A percentile compares a stretch with the other conserved stretches of the same genome.
phyloP scores from a whole-genome alignment of 2,329 filamentous ascomycete species.

The Rasamsonia emersonii region DNA sequence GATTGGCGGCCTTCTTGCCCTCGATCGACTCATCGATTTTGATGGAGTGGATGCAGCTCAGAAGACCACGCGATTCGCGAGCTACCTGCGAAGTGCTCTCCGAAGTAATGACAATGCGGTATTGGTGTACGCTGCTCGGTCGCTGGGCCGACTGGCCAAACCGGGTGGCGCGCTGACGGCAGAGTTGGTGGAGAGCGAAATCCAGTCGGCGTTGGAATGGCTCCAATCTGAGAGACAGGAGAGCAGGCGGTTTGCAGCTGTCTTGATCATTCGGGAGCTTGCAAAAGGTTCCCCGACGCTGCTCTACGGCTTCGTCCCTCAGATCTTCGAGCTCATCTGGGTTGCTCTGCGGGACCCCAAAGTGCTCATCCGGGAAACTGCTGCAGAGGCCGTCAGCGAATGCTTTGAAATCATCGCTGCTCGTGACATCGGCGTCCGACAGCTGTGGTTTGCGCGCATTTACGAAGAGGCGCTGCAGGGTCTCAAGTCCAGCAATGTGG shows the following conservation, averaged over 20 bases:
- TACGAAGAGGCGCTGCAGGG: slow-evolving; percentile 77
- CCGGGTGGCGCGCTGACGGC: slow-evolving; percentile 91
- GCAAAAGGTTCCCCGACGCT: slow-evolving; percentile 88
- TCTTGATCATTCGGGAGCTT: slow-evolving; percentile 81
- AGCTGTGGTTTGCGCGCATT: slow-evolving; percentile 82
- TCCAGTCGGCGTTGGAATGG: slow-evolving; percentile 94
- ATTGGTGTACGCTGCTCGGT: slow-evolving; percentile 82
- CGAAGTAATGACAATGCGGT: slow-evolving; percentile 84
- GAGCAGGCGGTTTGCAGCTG: slow-evolving; percentile 85
- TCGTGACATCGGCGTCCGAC: slow-evolving; percentile 78
- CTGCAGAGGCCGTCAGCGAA: slow-evolving; percentile 85
- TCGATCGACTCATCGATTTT: slow-evolving; percentile 91
- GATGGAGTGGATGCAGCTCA: slow-evolving; percentile 87
- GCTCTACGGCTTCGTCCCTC: slow-evolving; percentile 90
- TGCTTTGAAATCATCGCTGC: slow-evolving; percentile 95
- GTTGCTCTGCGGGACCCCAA: slow-evolving; percentile 82
- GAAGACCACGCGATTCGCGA: slow-evolving; percentile 90
- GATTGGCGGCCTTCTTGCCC: slow-evolving; percentile 81
- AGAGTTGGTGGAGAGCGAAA: slow-evolving; percentile 91
- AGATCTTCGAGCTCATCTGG: slow-evolving; percentile 95
- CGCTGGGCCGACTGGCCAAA: slow-evolving; percentile 80
- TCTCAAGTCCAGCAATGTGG: slow-evolving; percentile 70
- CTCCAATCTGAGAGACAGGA: slow-evolving; percentile 91
- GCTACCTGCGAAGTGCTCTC: slow-evolving; percentile 78
- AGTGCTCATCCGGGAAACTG: slow-evolving; percentile 83